Base-by-base conservation (phyloP, 2,329 filamentous ascomycete genomes). In the Didymella segeticola region DNA sequence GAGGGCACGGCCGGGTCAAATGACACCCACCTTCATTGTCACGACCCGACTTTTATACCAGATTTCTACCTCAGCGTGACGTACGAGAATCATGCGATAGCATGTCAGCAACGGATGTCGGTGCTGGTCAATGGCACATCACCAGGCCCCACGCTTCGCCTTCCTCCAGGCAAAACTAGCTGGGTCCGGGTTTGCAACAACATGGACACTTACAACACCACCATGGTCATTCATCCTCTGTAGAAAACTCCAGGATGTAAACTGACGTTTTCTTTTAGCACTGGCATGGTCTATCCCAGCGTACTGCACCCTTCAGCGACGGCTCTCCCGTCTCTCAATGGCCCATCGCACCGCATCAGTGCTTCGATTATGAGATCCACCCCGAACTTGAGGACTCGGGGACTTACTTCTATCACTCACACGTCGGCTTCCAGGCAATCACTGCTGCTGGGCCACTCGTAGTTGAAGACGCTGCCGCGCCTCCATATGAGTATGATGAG, bases 401-500 rank as follows among this genome's bases (percentile, higher is more conserved):
- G 4, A 85, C 85, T 0, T 89, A 88, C 64, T 88, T 86, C 66
- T 89, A 89, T 63, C 86, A 89, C 64, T 88, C 86, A 0, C 87
- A 89, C 56, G 78, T 89, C 14, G 85, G 80, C 0, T 83, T 88
- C 53, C 86, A 89, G 64, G 82, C 83, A 0, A 71, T 83, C 27
- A 83, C 84, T 12, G 83, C 83, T 0, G 70, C 79, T 6, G 87
- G 87, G 0, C 73, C 82, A 0, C 63, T 89, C 27, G 83, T 87
- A 38, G 80, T 89, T n/a, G 80, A 83, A 52, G 80, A 84, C 42
- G 64, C 67, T 29, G 69, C 65, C 0, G 30, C 49, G 12, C 65
- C 69, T 10, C 86, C 86, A 0, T 88, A 86, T 57, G 33, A 79
- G 0, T 89, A 87, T 58, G 84, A 89, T 49, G 86, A 83, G 2